Base-by-base conservation (phyloP, 441 rosid species). In the Codiaeum variegatum region DNA sequence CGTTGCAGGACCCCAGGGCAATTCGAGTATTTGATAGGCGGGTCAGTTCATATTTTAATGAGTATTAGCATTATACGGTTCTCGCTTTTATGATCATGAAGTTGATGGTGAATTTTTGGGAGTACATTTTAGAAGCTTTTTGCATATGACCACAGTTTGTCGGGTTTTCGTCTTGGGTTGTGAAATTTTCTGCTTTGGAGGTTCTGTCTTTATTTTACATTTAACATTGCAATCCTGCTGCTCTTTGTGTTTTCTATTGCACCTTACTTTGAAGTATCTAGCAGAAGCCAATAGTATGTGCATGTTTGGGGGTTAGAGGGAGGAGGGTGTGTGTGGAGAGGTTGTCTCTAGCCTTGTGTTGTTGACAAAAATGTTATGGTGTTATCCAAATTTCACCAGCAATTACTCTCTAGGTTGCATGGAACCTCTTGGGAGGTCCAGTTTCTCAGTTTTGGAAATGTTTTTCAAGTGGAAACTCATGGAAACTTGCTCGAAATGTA, bases 21-120 rank as follows among this genome's bases (percentile, higher is more conserved):
- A 86, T 95, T 79, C 90, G 98, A 60, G 62, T 95, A 78, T 95
- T 93, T 67, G 98, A 95, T 78, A 94, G 98, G 66, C 87, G 95
- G 95, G 99, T 95, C 55, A 81, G 93, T 86, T 79, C 74, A 3
- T 62, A 1, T 69, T 70, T 28, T 47, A 32, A 28, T 52, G 68
- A 64, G 58, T 62, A 26, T 59, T 55, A 49, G 49, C 21, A n/a
- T 44, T n/a, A 55, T n/a, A 29, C 40, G 24, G 40, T n/a, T n/a
- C n/a, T n/a, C n/a, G n/a, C n/a, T n/a, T n/a, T n/a, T n/a, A n/a
- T n/a, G n/a, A n/a, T n/a, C n/a, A n/a, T n/a, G 21, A 6, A 47
- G 19, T 60, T 60, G 64, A 29, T 31, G 5, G 3, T 44, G 31
- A 29, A 66, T 21, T 23, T 26, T 11, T 65, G 18, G 31, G 24